Base-by-base conservation (phyloP, 2,329 filamentous ascomycete species). In the Xylariaceae sp. region DNA sequence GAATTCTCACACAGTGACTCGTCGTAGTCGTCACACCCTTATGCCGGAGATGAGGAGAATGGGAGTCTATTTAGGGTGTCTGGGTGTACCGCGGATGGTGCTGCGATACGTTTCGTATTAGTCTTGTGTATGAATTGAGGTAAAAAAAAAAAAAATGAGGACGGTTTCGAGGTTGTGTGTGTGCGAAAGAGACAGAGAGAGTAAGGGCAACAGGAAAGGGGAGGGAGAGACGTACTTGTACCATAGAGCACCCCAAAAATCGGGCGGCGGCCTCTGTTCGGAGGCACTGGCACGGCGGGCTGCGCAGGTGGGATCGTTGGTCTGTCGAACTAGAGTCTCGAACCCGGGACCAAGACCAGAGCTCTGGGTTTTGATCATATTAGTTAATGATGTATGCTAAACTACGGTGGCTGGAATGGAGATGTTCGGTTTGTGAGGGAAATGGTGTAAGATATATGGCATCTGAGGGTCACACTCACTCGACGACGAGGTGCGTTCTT, bases 201-300 rank as follows among this genome's bases (percentile, higher is more conserved):
- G 16, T n/a, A n/a, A n/a, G 32, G 19, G 12, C 4, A 20, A 16
- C 14, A 11, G 17, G 10, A 25, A 16, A 10, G 22, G 32, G 43
- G 37, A 12, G 21, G 6, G 21, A 20, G 16, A 22, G 6, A 58
- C 74, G 42, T 62, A 81, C 77, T 73, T 79, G 54, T 79, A 70
- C 74, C 79, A 82, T 66, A 80, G 71, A 50, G 72, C 67, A 43
- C 74, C 74, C 41, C 81, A 65, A 50, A 80, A 64, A 33, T 77
- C 77, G 1, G 69, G 58, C 40, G 68, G 62, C 12, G 67, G 68
- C 47, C 70, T 69, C 58, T 81, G 77, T 46, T 82, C 78, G 22
- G 68, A 69, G 54, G 81, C 65, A 56, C 76, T 79, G 57, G 75
- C 71, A 5, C 78, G 75, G 12, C 77, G 73, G n/a, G 72, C 71